These are phyloP conservation scores for Juncus effusus DNA, from an alignment of 176 grass and related monocot genomes.

Conservation along the genomic window DNA sequence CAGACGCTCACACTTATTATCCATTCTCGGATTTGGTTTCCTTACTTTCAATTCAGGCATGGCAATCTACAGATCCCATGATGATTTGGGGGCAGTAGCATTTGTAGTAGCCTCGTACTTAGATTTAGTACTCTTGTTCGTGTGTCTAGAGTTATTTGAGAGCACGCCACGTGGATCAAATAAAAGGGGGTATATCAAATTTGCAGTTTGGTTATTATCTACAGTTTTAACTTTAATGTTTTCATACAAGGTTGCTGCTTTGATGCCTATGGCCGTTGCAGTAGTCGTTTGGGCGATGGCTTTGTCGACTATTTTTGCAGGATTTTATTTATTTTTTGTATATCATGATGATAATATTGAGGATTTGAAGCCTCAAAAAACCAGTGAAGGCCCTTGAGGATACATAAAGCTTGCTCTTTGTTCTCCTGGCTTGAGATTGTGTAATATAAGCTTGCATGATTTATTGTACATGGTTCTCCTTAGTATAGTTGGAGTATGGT, in stretches of 20 bases:
- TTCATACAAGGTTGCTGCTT: conserved; percentile 8
- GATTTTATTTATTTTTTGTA: conserved; percentile 16
- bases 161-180: not conserved
- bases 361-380: no score
- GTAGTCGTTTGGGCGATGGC: not conserved
- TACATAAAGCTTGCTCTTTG: no score
- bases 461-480: no score
- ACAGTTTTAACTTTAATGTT: conserved; percentile 24
- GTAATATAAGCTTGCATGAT: no score
- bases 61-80: not conserved
- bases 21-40: not conserved
- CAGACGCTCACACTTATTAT: not conserved
- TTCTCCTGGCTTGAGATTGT: no score
- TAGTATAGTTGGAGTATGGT: no score
- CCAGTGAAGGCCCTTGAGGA: no score
- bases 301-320: not conserved
- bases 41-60: conserved; percentile 10
- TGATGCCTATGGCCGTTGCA: conserved; percentile 4
- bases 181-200: not conserved
- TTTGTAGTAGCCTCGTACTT: not conserved
- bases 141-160: conserved; percentile 7
- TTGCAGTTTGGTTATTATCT: no score
- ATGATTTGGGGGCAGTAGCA: not conserved
- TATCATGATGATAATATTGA: not conserved
- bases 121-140: conserved; percentile 18